phyloP scores from a whole-genome alignment of 1,139 yeast genomes.

The Candida sanyaensis region DNA sequence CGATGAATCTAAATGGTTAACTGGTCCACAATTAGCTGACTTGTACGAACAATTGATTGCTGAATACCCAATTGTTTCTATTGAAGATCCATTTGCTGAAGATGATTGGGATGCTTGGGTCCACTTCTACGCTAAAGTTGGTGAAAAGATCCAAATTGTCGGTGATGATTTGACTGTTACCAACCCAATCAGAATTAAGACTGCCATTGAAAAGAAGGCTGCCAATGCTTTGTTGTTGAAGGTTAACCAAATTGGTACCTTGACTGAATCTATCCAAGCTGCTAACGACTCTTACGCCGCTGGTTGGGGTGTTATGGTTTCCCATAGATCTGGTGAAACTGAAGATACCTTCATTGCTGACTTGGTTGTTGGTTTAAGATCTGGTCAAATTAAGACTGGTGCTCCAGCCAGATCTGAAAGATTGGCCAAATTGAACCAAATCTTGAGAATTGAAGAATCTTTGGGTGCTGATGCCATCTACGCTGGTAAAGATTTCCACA shows the following conservation, averaged over 20 bases:
- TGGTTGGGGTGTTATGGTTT: slow-evolving; percentile 97
- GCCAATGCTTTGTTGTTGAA: slow-evolving; percentile 91
- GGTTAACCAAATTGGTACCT: slow-evolving; percentile 95
- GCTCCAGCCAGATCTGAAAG: slow-evolving; percentile 99
- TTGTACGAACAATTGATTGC: slow-evolving; percentile 74
- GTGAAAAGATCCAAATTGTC: slow-evolving; percentile 78
- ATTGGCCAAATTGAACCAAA: slow-evolving; percentile 95
- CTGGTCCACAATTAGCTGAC: slow-evolving; percentile 83
- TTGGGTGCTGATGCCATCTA: slow-evolving; percentile 93
- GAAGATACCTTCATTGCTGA: slow-evolving; percentile 98
- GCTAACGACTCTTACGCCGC: slow-evolving; percentile 89
- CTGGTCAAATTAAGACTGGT: slow-evolving; percentile 99
- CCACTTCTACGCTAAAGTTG: slow-evolving; percentile 72
- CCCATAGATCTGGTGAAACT: slow-evolving; percentile 99
- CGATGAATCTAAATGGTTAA: slow-evolving; percentile 84
- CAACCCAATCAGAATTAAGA: slow-evolving; percentile 89
- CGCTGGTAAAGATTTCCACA: slow-evolving; percentile 89
- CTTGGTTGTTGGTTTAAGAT: slow-evolving; percentile 92
- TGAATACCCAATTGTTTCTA: slow-evolving; percentile 95
- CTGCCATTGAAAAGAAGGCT: slow-evolving; percentile 93
- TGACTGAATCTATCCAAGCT: slow-evolving; percentile 90
- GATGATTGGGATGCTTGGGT: slow-evolving; percentile 99
- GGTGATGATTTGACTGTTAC: slow-evolving; percentile 98
- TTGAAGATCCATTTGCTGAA: slow-evolving; percentile 98
- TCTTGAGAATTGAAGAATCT: slow-evolving; percentile 96